Percentiles rank a stretch among this genome's conserved stretches.
Evolutionary conservation across 192 early-diverging fungal species (phyloP).

Genomic region (Linnemannia zychae): DNA sequence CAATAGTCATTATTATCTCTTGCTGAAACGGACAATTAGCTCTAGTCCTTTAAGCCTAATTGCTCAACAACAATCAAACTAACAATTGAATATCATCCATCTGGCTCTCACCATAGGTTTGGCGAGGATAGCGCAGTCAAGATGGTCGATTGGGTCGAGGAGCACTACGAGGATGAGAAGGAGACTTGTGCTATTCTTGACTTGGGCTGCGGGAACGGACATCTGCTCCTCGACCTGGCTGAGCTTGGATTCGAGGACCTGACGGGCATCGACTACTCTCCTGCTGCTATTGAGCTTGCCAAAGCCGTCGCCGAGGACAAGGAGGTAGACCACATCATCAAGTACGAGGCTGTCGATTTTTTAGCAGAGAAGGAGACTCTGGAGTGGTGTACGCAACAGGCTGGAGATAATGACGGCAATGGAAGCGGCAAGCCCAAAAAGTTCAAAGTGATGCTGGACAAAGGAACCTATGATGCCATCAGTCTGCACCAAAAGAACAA

Average conservation of each 20-base stretch:
- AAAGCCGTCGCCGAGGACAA: constrained; percentile 68
- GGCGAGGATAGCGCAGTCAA: constrained; percentile 87
- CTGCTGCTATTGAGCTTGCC: constrained; percentile 80
- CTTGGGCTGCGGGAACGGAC: constrained; percentile 94
- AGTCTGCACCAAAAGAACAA: constrained; percentile 67
- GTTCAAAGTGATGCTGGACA: constrained; percentile 85
- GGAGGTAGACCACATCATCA: constrained; percentile 57
- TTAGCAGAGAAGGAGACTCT: constrained; percentile 62
- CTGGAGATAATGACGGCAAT: background rate
- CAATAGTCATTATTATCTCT: background rate
- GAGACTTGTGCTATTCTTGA: constrained; percentile 74
- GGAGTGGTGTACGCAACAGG: constrained; percentile 44
- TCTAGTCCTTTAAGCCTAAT: background rate
- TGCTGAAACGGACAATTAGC: too few species aligned
- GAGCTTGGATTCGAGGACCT: constrained; percentile 79
- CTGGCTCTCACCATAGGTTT: constrained; percentile 66
- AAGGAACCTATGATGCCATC: constrained; percentile 96
- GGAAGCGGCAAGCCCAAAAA: constrained; percentile 24
- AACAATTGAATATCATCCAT: background rate
- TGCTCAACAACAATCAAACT: background rate
- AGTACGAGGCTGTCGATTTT: constrained; percentile 72
- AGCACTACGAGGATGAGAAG: constrained; percentile 37
- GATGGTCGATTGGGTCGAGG: constrained; percentile 90
- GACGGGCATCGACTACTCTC: constrained; percentile 89
- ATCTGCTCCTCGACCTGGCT: constrained; percentile 84